Evolutionary conservation across 2,329 filamentous ascomycete species (phyloP), one percentile per base, ranked within the genome.

Genomic region (Plenodomus biglobosus): DNA sequence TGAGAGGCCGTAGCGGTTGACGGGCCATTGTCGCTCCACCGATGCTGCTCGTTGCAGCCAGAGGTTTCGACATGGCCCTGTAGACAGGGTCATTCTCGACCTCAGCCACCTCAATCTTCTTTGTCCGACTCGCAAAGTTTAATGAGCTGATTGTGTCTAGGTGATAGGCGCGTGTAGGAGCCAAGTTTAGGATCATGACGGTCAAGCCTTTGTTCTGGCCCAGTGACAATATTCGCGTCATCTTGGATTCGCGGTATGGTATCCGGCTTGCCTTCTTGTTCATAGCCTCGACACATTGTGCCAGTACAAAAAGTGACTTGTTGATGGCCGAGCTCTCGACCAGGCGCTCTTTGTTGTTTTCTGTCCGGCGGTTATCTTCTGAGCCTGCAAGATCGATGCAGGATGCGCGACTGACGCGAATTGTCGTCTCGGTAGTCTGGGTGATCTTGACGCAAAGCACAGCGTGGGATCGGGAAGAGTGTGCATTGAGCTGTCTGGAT

Each of bases 241-340:
- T 96, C 77, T 97, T 96, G 44, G 88, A 94, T 69, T 96, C 92
- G 47, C 92, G 82, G 70, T 95, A 97, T 0, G 94, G 92, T 64
- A 97, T 92, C 27, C 92, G 84, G 61, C 73, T 71, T 51, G 85
- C 82, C 63, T 85, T 85, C 68, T 83, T 84, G 64, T 87, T 88
- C 67, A 97, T 97, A 46, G 92, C 92, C 68, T 97, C 92, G 44
- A 97, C 92, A 63, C 92, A 97, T 70, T 96, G 91, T 37, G 90
- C 92, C 40, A 97, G 76, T 16, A 96, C 92, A 64, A 97, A 97
- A 6, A 97, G 79, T 55, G 90, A 95, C 76, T 96, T 97, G 80
- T 97, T 97, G 78, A 97, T 97, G 65, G 90, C 92, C 0, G 92
- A 91, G 34, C 91, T 96, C 73, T 97, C 92, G n/a, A 96, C 83